Evolutionary conservation across 2,329 filamentous ascomycete species (phyloP).

Genomic region (Tothia fuscella): DNA sequence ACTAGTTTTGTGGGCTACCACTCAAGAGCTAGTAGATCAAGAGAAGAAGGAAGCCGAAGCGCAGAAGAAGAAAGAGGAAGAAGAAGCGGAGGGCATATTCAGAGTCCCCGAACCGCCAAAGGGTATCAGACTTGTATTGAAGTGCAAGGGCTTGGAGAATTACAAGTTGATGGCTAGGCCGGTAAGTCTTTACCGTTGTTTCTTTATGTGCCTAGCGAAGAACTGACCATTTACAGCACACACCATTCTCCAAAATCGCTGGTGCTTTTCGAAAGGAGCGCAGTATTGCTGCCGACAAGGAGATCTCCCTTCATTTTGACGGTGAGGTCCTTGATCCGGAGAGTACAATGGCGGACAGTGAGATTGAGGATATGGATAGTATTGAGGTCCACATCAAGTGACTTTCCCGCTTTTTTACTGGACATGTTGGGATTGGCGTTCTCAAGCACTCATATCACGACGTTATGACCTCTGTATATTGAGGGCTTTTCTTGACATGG

Average conservation of each 20-base stretch:
- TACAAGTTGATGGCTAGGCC: conserved; percentile 38
- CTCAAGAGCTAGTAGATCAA: conserved; percentile 11
- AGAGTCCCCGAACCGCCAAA: conserved; percentile 21
- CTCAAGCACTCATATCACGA: too few species aligned
- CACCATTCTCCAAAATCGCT: conserved; percentile 20
- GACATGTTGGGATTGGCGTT: too few species aligned
- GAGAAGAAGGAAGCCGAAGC: conserved; percentile 9
- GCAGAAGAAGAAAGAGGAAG: conserved; percentile 16
- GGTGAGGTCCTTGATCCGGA: conserved; percentile 24
- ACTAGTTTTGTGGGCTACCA: conserved; percentile 5
- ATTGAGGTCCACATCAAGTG: conserved; percentile 8
- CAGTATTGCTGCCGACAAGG: conserved; percentile 18
- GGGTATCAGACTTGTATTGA: conserved; percentile 37
- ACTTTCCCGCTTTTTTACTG: too few species aligned
- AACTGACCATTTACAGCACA: conserved; percentile 18
- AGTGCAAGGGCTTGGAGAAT: conserved; percentile 38
- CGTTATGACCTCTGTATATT: too few species aligned
- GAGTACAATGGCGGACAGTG: conserved; percentile 21
- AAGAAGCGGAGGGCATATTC: conserved; percentile 25
- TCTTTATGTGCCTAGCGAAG: background rate
- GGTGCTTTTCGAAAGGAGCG: conserved; percentile 19
- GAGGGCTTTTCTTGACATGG: too few species aligned
- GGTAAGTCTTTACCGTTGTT: conserved; percentile 23
- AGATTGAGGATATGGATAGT: conserved; percentile 22
- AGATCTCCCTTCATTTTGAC: conserved; percentile 25